A percentile compares a stretch with the other conserved stretches of the same genome.
phyloP scores from a whole-genome alignment of 139 green algal genomes.

The Bryopsis sp. region DNA sequence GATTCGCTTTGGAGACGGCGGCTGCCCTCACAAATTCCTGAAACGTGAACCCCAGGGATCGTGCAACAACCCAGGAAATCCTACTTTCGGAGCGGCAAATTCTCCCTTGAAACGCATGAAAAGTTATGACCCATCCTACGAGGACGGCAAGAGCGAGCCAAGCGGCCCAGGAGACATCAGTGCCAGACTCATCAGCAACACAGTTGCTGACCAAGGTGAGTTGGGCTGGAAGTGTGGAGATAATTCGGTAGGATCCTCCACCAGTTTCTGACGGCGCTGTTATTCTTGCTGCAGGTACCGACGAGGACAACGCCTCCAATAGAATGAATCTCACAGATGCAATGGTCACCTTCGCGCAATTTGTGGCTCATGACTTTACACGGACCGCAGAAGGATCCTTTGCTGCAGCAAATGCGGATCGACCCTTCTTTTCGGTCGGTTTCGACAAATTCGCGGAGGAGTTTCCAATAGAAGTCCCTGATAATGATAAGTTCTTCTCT shows the following conservation, averaged over 20 bases:
- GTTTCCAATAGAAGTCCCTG: no score
- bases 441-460: neutral
- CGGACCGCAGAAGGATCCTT: constrained; percentile 2
- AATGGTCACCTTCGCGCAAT: constrained; percentile 13
- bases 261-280: no score
- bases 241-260: no score
- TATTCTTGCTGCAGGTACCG: neutral
- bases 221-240: no score
- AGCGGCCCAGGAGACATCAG: neutral
- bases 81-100: neutral
- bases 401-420: neutral
- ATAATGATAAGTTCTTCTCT: neutral
- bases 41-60: neutral
- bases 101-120: neutral
- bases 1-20: neutral
- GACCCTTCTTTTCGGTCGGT: neutral
- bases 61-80: neutral
- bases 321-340: constrained; percentile 6
- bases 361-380: constrained; percentile 16
- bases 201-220: neutral
- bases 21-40: neutral
- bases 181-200: neutral
- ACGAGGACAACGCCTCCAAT: constrained; percentile 1
- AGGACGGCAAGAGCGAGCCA: neutral
- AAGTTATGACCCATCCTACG: neutral